Evolutionary conservation across 1,284 basidiomycete genomes (phyloP).

Genomic region (Polyporus tsugae): DNA sequence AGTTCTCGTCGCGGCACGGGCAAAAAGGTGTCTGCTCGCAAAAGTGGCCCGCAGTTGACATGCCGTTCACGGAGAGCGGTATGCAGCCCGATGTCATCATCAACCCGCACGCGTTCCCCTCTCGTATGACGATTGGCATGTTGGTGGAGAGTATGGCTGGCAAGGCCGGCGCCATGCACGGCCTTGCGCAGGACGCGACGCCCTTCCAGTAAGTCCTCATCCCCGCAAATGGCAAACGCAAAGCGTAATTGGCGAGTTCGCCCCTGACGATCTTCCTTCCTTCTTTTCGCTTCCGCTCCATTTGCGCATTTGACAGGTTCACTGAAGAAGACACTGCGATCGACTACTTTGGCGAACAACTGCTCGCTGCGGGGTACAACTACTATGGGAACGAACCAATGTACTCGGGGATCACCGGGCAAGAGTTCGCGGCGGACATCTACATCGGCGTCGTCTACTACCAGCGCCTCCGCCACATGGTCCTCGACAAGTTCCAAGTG

Average conservation of each 20-base stretch:
- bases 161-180: constrained; percentile 98
- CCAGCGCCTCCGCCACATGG: constrained; percentile 99
- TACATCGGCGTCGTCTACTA: constrained; percentile 99
- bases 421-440: constrained; percentile 98
- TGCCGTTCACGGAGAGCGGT: constrained; percentile 99
- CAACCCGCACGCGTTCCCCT: constrained; percentile 99
- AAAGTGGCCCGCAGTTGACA: constrained; percentile 97
- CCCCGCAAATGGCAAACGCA: neutral
- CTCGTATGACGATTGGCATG: constrained; percentile 99
- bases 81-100: constrained; percentile 99
- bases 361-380: constrained; percentile 95
- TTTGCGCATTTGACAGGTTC: constrained; percentile 64
- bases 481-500: constrained; percentile 99
- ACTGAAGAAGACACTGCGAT: constrained; percentile 96
- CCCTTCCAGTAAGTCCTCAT: constrained; percentile 83
- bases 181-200: constrained; percentile 97
- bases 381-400: constrained; percentile 99
- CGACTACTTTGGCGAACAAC: constrained; percentile 97
- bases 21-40: constrained; percentile 99
- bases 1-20: constrained; percentile 98
- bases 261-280: constrained; percentile 12
- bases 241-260: constrained; percentile 5
- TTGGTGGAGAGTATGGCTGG: constrained; percentile 99
- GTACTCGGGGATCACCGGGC: constrained; percentile 99
- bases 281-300: neutral